Evolutionary conservation across 352 stramenopile genomes (phyloP), one percentile per base, ranked within the genome.

Genomic region (Phytophthora vignae): DNA sequence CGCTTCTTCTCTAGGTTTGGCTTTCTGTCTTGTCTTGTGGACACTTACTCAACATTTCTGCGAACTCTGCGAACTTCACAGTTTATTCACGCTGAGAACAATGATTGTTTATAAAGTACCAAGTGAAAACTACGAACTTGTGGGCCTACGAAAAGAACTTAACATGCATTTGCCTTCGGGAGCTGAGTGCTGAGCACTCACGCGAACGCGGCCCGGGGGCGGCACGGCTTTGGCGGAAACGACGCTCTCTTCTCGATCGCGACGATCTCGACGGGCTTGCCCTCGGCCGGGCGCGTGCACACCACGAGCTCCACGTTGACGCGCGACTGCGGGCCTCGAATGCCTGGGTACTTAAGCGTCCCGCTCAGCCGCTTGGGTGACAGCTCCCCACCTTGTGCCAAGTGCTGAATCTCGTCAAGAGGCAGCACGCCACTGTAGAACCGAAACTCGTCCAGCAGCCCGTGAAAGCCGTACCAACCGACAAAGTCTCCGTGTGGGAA

Each of bases 401-500:
- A 29, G 19, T 74, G 55, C 3, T 15, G 17, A 4, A 74, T 42
- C 9, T 70, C 60, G 0, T 25, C 27, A 7, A 17, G 22, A 2
- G 55, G 33, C 48, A 74, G 38, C 44, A 64, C 64, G 1, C 54
- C 55, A n/a, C 33, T 42, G 29, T 61, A 76, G 33, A 76, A 67
- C 2, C 68, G 62, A 42, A 79, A 74, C 49, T 85, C 77, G 36
- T 84, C 67, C n/a, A 87, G 64, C 17, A 73, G 27, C 2, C 79
- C 81, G 29, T 83, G 68, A 50, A 89, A 84, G 8, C 69, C 79
- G 55, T 87, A 87, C 74, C 77, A 87, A 5, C 76, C 81, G 11
- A 72, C 64, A 46, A 73, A 78, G 11, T 66, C 57, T 38, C 50
- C 36, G 17, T 74, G 55, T 5, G 79, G 81, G 17, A 64, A 81